Evolutionary conservation across 2,329 filamentous ascomycete genomes (phyloP).

Genomic region (Penicillium nordicum): DNA sequence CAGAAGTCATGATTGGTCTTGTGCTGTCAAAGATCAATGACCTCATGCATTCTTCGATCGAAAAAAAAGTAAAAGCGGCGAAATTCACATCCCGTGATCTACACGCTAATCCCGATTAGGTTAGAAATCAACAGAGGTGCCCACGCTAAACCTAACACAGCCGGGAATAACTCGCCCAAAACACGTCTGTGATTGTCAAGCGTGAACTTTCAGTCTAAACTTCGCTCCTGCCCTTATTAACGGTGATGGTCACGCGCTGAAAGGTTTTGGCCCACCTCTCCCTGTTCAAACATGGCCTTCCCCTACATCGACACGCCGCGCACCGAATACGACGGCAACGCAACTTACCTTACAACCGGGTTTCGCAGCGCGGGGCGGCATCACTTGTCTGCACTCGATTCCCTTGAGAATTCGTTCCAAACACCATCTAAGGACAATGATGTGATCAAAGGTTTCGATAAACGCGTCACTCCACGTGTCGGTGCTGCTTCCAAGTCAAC

Average conservation of each 20-base stretch:
- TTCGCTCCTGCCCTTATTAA: slow-evolving; percentile 3
- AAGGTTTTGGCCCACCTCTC: slow-evolving; percentile 12
- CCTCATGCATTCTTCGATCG: slow-evolving; percentile 31
- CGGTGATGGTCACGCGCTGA: slow-evolving; percentile 30
- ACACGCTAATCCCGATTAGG: slow-evolving; percentile 31
- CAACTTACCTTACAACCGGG: slow-evolving; percentile 69
- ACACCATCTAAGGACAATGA: slow-evolving; percentile 75
- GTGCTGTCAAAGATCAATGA: slow-evolving; percentile 25
- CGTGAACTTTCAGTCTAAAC: slow-evolving; percentile 1
- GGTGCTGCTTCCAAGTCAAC: slow-evolving; percentile 52
- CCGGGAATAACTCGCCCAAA: slow-evolving; percentile 28
- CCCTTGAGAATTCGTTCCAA: slow-evolving; percentile 81
- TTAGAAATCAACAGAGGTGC: slow-evolving; percentile 43
- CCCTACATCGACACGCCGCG: slow-evolving; percentile 79
- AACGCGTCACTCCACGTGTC: slow-evolving; percentile 69
- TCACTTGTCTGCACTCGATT: slow-evolving; percentile 61
- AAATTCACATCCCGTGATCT: slow-evolving; percentile 22
- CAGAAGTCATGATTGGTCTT: slow-evolving; percentile 38
- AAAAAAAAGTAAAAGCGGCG: slow-evolving; percentile 22
- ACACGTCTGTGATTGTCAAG: slow-evolving; percentile 27
- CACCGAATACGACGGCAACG: slow-evolving; percentile 74
- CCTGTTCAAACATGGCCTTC: slow-evolving; percentile 55
- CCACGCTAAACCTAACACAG: slow-evolving; percentile 17
- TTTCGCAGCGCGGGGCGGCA: slow-evolving; percentile 52
- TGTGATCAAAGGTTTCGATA: slow-evolving; percentile 69